Conservation (phyloP, 345 rosid genomes). For the Garcia nutans region DNA sequence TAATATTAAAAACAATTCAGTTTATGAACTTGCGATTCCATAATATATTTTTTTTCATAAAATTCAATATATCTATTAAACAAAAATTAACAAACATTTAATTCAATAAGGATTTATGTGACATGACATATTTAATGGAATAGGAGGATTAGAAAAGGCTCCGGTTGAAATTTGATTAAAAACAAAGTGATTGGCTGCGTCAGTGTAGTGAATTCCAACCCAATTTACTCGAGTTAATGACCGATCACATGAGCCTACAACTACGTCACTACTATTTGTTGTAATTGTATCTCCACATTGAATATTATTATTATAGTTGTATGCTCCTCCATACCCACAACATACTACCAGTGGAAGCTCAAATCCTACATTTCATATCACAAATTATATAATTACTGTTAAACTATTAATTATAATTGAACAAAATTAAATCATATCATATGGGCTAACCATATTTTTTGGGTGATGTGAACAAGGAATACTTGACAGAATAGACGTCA, state of each 20-base stretch:
- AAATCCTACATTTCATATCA: not conserved
- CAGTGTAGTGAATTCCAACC: slow-evolving; percentile 44
- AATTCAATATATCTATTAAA: no score
- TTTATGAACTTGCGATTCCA: no score
- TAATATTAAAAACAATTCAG: no score
- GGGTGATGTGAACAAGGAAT: slow-evolving; percentile 39
- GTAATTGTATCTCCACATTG: slow-evolving; percentile 21
- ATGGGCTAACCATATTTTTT: slow-evolving; percentile 38
- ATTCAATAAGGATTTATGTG: not conserved
- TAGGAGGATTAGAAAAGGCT: slow-evolving; percentile 30
- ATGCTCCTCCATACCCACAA: slow-evolving; percentile 14
- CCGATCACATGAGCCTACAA: slow-evolving; percentile 31
- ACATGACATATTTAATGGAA: slow-evolving; percentile 31
- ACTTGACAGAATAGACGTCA: slow-evolving; percentile 54
- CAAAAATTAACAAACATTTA: no score
- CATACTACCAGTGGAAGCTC: slow-evolving; percentile 19
- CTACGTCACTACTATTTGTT: slow-evolving; percentile 23
- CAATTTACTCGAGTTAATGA: slow-evolving; percentile 34
- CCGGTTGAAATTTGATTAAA: slow-evolving; percentile 36
- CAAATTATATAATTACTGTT: no score
- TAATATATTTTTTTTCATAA: no score
- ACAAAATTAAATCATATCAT: no score
- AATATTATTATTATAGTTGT: not conserved
- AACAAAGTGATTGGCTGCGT: slow-evolving; percentile 39
- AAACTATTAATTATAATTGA: no score